These are phyloP conservation scores for Phytophthora parvispora DNA, from an alignment of 352 stramenopile genomes.

Conservation along the genomic window DNA sequence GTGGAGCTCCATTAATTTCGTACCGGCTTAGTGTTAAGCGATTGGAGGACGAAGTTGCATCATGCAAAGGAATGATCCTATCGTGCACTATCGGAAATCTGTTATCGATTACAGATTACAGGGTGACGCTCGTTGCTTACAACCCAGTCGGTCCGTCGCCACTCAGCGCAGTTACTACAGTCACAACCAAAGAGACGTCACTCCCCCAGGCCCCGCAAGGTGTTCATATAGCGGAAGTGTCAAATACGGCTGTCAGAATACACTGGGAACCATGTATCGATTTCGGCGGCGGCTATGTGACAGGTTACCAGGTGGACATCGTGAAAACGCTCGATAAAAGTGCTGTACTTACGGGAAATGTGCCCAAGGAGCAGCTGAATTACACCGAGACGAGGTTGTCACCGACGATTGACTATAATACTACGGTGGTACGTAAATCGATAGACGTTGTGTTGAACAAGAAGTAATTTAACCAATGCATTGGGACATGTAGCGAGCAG, in stretches of 20 bases:
- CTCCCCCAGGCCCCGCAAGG: constrained; percentile 42
- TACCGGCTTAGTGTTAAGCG: constrained; percentile 45
- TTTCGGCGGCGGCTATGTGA: constrained; percentile 54
- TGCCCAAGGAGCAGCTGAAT: constrained; percentile 28
- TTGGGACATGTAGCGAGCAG: constrained; percentile 29
- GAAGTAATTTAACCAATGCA: neutral
- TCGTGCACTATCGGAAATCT: constrained; percentile 48
- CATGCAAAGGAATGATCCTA: constrained; percentile 55
- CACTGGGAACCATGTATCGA: constrained; percentile 51
- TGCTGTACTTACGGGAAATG: neutral
- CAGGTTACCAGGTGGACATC: constrained; percentile 47
- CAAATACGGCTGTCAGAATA: constrained; percentile 32
- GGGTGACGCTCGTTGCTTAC: constrained; percentile 37
- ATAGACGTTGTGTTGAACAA: neutral
- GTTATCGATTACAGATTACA: constrained; percentile 58
- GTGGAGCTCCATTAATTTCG: constrained; percentile 52
- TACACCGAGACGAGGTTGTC: constrained; percentile 32
- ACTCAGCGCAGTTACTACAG: constrained; percentile 19
- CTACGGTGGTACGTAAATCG: constrained; percentile 54
- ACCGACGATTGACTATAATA: constrained; percentile 45
- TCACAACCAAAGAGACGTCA: constrained; percentile 39
- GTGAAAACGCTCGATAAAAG: constrained; percentile 8
- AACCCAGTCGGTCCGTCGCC: constrained; percentile 51
- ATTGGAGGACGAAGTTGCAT: constrained; percentile 22
- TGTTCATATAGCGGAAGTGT: constrained; percentile 19